These are phyloP conservation scores for Phytophthora sojae DNA, from an alignment of 352 stramenopile species.

Conservation along the genomic window DNA sequence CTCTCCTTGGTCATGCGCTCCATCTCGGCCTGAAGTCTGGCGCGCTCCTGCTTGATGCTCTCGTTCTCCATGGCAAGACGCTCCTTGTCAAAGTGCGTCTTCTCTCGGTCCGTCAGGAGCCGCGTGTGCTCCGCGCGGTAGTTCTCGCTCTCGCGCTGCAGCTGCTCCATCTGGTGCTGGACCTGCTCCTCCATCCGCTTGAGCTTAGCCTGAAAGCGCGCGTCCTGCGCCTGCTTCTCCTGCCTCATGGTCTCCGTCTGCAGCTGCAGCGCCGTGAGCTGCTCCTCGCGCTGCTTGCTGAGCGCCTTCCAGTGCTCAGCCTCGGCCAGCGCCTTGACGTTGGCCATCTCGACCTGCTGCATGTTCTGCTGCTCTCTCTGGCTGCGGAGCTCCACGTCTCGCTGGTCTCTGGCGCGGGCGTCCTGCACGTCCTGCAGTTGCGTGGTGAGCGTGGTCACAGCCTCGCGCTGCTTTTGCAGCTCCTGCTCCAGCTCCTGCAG, in stretches of 20 bases:
- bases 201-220: slow-evolving; percentile 52
- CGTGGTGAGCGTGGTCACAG: slow-evolving; percentile 25
- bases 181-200: slow-evolving; percentile 75
- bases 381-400: slow-evolving; percentile 40
- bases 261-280: slow-evolving; percentile 44
- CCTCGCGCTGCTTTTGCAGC: slow-evolving; percentile 43
- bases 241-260: slow-evolving; percentile 48
- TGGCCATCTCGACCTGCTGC: slow-evolving; percentile 48
- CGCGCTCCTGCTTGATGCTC: slow-evolving; percentile 56
- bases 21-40: slow-evolving; percentile 53
- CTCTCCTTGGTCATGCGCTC: slow-evolving; percentile 59
- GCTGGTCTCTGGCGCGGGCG: slow-evolving; percentile 26
- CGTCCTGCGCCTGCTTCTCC: slow-evolving; percentile 58
- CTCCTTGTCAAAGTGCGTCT: slow-evolving; percentile 66
- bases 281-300: slow-evolving; percentile 54
- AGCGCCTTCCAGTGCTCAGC: slow-evolving; percentile 53
- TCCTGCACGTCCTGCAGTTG: slow-evolving; percentile 54
- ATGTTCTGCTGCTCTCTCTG: slow-evolving; percentile 48
- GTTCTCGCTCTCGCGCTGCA: slow-evolving; percentile 64
- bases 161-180: slow-evolving; percentile 54
- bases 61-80: slow-evolving; percentile 58
- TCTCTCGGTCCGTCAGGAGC: slow-evolving; percentile 59
- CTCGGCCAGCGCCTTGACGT: slow-evolving; percentile 45
- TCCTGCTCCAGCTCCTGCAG: slow-evolving; percentile 48
- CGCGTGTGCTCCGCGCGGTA: slow-evolving; percentile 60